phyloP scores from a whole-genome alignment of 1,284 basidiomycete species.

The Chalciporus sp. region DNA sequence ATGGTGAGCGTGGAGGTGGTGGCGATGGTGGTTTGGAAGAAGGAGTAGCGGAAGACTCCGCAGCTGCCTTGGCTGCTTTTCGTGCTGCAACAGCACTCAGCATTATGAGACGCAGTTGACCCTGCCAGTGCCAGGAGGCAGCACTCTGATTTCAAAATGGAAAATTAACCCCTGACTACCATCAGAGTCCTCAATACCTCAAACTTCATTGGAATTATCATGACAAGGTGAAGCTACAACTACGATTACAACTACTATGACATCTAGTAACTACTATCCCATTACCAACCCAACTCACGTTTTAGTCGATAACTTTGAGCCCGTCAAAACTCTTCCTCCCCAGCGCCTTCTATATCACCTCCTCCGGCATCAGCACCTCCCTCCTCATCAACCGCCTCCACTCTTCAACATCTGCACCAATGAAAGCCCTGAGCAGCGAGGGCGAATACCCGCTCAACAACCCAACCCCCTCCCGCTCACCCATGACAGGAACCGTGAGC shows the following conservation, averaged over 20 bases:
- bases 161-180: not conserved
- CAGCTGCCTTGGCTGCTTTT: constrained; percentile 22
- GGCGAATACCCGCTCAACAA: constrained; percentile 71
- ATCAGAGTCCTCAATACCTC: too few species aligned
- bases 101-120: constrained; percentile 13
- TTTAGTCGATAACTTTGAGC: constrained; percentile 41
- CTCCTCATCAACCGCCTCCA: constrained; percentile 39
- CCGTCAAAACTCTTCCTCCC: constrained; percentile 50
- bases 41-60: constrained; percentile 1
- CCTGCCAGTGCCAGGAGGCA: not conserved
- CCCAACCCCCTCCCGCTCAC: constrained; percentile 58
- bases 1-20: not conserved
- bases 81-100: constrained; percentile 32
- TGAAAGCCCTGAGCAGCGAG: constrained; percentile 72
- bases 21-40: constrained; percentile 19
- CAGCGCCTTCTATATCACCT: constrained; percentile 58
- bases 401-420: constrained; percentile 48
- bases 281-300: not conserved
- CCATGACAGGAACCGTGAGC: constrained; percentile 49
- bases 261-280: too few species aligned
- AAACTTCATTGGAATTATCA: too few species aligned
- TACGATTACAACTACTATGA: too few species aligned
- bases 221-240: too few species aligned
- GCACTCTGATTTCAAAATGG: constrained; percentile 3
- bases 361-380: constrained; percentile 47